A percentile compares a stretch with the other conserved stretches of the same genome.
phyloP scores from a whole-genome alignment of 148 eudicot genomes.

The Euryodendron excelsum region DNA sequence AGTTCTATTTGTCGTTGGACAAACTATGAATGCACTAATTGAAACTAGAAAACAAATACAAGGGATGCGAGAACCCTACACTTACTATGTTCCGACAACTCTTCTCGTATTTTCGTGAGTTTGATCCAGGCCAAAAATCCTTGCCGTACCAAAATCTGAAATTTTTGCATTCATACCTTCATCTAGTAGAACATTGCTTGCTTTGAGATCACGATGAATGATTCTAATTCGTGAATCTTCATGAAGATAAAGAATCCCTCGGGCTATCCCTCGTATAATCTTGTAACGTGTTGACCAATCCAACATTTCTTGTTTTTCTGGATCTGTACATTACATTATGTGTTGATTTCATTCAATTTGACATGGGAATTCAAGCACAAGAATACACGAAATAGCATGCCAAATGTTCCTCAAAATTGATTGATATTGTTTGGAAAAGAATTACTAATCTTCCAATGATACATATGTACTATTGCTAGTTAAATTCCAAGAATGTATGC shows the following conservation, averaged over 20 bases:
- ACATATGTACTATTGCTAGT: background rate
- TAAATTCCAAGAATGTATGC: background rate
- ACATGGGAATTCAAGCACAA: too few relatives aligned
- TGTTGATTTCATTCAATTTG: too few relatives aligned
- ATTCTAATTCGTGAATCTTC: slow-evolving; percentile 37
- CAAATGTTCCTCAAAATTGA: too few relatives aligned
- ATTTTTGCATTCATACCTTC: slow-evolving; percentile 33
- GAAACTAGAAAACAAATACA: background rate
- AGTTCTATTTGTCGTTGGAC: too few relatives aligned
- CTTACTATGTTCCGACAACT: slow-evolving; percentile 38
- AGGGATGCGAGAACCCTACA: slow-evolving; percentile 1
- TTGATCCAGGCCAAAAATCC: slow-evolving; percentile 34
- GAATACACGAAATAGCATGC: too few relatives aligned
- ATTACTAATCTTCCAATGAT: too few relatives aligned
- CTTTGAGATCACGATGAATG: slow-evolving; percentile 39
- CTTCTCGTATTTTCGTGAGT: slow-evolving; percentile 25
- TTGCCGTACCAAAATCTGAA: slow-evolving; percentile 46
- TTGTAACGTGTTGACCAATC: slow-evolving; percentile 36
- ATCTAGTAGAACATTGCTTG: slow-evolving; percentile 38
- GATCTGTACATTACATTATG: slow-evolving; percentile 18
- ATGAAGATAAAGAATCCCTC: slow-evolving; percentile 40
- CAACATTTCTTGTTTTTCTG: slow-evolving; percentile 16
- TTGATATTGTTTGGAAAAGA: too few relatives aligned
- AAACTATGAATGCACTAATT: background rate
- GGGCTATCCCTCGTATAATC: slow-evolving; percentile 32